phyloP scores from a whole-genome alignment of 177 flowering plant species.

The Tripterygium wilfordii region DNA sequence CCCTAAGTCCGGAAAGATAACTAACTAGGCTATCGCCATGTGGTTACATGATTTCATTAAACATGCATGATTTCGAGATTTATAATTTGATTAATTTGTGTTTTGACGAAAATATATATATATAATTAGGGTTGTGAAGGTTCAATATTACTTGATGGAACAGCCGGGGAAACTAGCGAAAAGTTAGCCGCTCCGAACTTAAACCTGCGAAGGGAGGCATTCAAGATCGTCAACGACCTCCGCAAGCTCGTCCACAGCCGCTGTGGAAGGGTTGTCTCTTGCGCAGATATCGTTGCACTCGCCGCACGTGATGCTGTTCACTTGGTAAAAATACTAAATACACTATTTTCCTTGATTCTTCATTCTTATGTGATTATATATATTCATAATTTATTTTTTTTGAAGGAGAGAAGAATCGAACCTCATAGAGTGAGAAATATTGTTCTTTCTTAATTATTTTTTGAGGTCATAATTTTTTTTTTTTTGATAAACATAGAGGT shows the following conservation, averaged over 20 bases:
- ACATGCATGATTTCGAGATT: too few relatives aligned
- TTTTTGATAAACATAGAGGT: too few relatives aligned
- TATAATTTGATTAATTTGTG: too few relatives aligned
- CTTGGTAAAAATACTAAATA: slow-evolving; percentile 29
- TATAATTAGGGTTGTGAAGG: slow-evolving; percentile 60
- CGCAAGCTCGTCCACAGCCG: slow-evolving; percentile 27
- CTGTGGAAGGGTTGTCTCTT: slow-evolving; percentile 59
- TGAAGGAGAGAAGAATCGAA: background rate
- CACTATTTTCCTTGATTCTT: background rate
- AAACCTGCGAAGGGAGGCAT: slow-evolving; percentile 38
- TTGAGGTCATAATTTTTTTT: too few relatives aligned
- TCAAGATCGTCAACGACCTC: slow-evolving; percentile 48
- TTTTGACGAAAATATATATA: background rate
- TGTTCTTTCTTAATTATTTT: too few relatives aligned
- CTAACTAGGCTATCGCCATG: too few relatives aligned
- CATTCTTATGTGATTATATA: background rate
- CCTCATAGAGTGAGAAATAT: too few relatives aligned
- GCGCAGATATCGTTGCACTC: slow-evolving; percentile 56
- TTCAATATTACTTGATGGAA: slow-evolving; percentile 65
- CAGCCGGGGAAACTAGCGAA: slow-evolving; percentile 65
- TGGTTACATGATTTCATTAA: too few relatives aligned
- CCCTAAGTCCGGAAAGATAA: too few relatives aligned
- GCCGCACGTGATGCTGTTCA: slow-evolving; percentile 73
- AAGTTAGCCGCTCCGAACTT: slow-evolving; percentile 56
- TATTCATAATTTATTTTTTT: background rate